These are phyloP conservation scores for Phytophthora citricola DNA, from an alignment of 352 stramenopile genomes.

Conservation along the genomic window DNA sequence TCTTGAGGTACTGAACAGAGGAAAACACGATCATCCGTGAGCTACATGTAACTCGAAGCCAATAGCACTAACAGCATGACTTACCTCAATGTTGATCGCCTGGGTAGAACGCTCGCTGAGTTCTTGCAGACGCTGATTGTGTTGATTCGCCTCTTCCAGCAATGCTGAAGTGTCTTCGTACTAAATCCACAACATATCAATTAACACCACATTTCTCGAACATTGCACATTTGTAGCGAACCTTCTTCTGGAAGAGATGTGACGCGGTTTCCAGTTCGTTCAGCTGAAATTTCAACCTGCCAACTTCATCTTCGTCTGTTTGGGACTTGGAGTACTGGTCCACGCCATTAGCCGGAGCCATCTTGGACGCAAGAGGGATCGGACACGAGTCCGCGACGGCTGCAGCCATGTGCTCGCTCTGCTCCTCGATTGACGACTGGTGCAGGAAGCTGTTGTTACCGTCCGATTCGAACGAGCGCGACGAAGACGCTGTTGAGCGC, in stretches of 20 bases:
- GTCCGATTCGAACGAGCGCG: slow-evolving; percentile 40
- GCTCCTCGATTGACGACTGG: slow-evolving; percentile 37
- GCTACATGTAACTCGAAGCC: neutral
- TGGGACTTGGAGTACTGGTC: slow-evolving; percentile 17
- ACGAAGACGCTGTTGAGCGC: slow-evolving; percentile 47
- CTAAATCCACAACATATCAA: slow-evolving; percentile 23
- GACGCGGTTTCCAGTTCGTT: slow-evolving; percentile 51
- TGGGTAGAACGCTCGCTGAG: slow-evolving; percentile 46
- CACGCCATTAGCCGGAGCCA: slow-evolving; percentile 8
- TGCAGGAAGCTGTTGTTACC: slow-evolving; percentile 45
- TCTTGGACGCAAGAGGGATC: slow-evolving; percentile 47
- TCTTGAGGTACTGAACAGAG: slow-evolving; percentile 78
- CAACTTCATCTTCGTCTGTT: slow-evolving; percentile 50
- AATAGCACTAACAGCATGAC: neutral
- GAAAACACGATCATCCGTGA: slow-evolving; percentile 12
- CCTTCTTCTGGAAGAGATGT: slow-evolving; percentile 59
- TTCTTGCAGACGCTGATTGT: slow-evolving; percentile 67
- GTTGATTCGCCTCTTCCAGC: slow-evolving; percentile 57
- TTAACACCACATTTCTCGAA: slow-evolving; percentile 6
- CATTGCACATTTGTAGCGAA: slow-evolving; percentile 9
- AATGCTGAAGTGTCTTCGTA: slow-evolving; percentile 63
- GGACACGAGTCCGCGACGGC: slow-evolving; percentile 53
- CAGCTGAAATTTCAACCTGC: slow-evolving; percentile 53
- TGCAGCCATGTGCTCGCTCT: slow-evolving; percentile 46
- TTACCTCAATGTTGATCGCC: slow-evolving; percentile 75